phyloP scores from a whole-genome alignment of 176 grass and related monocot genomes.

The Juncus effusus region DNA sequence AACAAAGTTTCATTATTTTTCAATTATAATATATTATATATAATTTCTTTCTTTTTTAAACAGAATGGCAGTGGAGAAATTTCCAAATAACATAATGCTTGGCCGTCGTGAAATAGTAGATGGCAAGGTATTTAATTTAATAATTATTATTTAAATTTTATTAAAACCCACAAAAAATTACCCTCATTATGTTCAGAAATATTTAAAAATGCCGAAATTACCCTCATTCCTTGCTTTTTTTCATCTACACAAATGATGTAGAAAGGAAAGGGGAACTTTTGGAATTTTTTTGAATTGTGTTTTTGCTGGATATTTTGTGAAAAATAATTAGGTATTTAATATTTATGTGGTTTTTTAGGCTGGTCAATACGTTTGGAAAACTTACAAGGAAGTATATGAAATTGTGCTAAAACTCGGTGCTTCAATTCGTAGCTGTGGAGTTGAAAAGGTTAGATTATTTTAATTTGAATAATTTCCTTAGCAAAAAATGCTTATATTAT shows the following conservation, averaged over 20 bases:
- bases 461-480: not conserved
- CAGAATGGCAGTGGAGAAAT: constrained; percentile 68
- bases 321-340: constrained; percentile 5
- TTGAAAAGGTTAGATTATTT: constrained; percentile 49
- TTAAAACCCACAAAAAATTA: not conserved
- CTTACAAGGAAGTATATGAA: constrained; percentile 78
- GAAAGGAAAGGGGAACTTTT: not conserved
- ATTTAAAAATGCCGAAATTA: too few species aligned
- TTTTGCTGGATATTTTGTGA: not conserved
- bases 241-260: too few species aligned
- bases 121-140: constrained; percentile 43
- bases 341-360: constrained; percentile 37
- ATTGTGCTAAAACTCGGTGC: constrained; percentile 67
- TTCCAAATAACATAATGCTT: constrained; percentile 46
- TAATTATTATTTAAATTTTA: not conserved
- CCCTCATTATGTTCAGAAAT: not conserved
- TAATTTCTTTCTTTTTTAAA: not conserved
- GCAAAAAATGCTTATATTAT: not conserved
- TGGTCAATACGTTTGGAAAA: constrained; percentile 72
- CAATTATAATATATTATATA: too few species aligned
- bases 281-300: not conserved
- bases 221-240: too few species aligned
- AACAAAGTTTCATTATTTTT: too few species aligned
- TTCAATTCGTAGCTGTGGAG: constrained; percentile 53
- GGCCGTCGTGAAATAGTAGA: constrained; percentile 58